Percentiles rank a stretch among this genome's conserved stretches.
phyloP scores from a whole-genome alignment of 1,284 basidiomycete genomes.

The Athelia sp. region DNA sequence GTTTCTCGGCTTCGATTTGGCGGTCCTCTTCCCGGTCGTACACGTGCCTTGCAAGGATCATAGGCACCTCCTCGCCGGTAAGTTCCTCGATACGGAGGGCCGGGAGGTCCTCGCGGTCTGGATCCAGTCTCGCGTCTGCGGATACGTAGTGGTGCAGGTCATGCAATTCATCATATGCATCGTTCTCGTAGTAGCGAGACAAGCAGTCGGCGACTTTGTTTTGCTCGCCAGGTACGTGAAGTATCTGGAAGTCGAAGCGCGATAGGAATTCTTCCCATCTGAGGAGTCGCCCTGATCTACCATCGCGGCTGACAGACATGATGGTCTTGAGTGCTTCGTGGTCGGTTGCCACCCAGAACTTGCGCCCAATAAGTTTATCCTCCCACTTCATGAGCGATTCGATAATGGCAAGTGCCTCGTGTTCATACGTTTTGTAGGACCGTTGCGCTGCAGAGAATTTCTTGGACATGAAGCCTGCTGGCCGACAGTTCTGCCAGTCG shows the following conservation, averaged over 20 bases:
- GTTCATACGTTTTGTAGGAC: slow-evolving; percentile 32
- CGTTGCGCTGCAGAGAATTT: slow-evolving; percentile 32
- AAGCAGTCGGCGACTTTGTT: slow-evolving; percentile 28
- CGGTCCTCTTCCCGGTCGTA: slow-evolving; percentile 1
- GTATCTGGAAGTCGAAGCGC: slow-evolving; percentile 24
- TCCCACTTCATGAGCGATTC: slow-evolving; percentile 26
- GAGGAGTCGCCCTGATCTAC: not conserved
- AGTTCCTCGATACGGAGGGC: slow-evolving; percentile 5
- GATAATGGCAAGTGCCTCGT: slow-evolving; percentile 29
- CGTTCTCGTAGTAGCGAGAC: slow-evolving; percentile 18
- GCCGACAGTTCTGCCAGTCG: slow-evolving; percentile 17
- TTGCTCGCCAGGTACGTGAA: slow-evolving; percentile 22
- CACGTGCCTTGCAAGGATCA: not conserved
- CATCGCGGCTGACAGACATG: not conserved
- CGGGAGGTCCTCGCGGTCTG: slow-evolving; percentile 15
- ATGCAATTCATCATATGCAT: slow-evolving; percentile 5
- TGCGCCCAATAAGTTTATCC: slow-evolving; percentile 23
- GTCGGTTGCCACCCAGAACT: slow-evolving; percentile 30
- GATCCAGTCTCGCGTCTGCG: slow-evolving; percentile 20
- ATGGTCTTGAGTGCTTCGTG: slow-evolving; percentile 24
- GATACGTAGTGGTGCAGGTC: not conserved
- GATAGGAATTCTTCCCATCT: slow-evolving; percentile 11
- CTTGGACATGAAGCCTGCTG: slow-evolving; percentile 31
- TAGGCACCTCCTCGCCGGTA: not conserved
- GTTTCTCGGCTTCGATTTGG: slow-evolving; percentile 4